Base-by-base conservation (phyloP, 768 basidiomycete genomes). In the Cystobasidium onofrii region DNA sequence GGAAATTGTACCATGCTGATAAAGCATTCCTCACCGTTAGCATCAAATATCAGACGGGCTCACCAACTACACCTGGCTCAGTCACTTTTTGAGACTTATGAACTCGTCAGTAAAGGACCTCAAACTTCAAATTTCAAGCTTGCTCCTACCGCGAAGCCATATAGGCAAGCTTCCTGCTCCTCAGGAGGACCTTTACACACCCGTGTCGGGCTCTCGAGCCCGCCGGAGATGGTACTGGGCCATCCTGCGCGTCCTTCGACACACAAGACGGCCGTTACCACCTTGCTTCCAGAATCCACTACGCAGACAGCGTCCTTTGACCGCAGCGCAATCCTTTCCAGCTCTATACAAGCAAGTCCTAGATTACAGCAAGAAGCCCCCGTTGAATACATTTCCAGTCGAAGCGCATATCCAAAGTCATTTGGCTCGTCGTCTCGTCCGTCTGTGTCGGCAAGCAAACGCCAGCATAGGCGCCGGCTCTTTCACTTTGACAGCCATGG, bases 201-300 rank as follows among this genome's bases (percentile, higher is more conserved):
- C 41, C 3, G 50, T 69, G 54, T 7, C 43, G 18, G 66, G 66
- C 4, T n/a, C 31, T 10, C 12, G 31, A 54, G 66, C 66, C 10
- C 44, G 66, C 4, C 46, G 25, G 12, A 72, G 55, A 34, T 72
- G 54, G 69, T 72, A 43, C 23, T 72, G 55, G 69, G 69, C 69
- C 6, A 72, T 69, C 20, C 36, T 50, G 4, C 44, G 66, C 1
- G 50, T 69, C 4, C 44, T 69, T 7, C 66, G 66, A 33, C 66
- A 69, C 31, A 52, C 46, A 17, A 23, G 46, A 20, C 31, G 46
- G 12, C 69, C 69, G 17, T n/a, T 61, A 23, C 69, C 55, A 13
- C 44, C 69, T 57, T 46, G 31, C 69, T 46, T 60, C 13, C 52
- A 57, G 29, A 54, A 50, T 52, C 66, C 66, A 31, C 50, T 69